These are phyloP conservation scores for Aspergillus neoniger DNA, from an alignment of 2,329 filamentous ascomycete genomes.

Conservation along the genomic window DNA sequence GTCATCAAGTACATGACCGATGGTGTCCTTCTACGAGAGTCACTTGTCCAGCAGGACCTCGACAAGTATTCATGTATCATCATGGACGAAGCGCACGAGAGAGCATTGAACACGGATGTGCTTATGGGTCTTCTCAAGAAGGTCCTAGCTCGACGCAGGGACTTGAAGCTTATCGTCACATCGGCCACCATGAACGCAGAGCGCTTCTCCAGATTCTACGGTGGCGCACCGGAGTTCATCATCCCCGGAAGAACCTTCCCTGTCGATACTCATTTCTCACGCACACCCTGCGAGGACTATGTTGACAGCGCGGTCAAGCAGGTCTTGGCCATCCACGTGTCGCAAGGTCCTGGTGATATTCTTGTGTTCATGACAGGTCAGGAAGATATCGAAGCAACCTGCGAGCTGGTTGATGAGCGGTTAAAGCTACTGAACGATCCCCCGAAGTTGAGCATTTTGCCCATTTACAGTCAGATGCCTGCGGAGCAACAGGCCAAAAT, in stretches of 20 bases:
- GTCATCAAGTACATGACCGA: conserved; percentile 99
- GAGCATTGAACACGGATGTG: conserved; percentile 94
- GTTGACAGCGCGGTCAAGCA: conserved; percentile 97
- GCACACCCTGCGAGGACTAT: conserved; percentile 94
- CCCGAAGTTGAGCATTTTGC: conserved; percentile 88
- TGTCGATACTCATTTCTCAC: conserved; percentile 93
- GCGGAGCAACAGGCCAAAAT: conserved; percentile 97
- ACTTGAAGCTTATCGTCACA: conserved; percentile 94
- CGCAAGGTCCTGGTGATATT: conserved; percentile 89
- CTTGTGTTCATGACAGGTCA: conserved; percentile 99
- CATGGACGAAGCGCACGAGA: conserved; percentile 98
- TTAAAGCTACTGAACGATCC: conserved; percentile 89
- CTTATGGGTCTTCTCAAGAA: conserved; percentile 98
- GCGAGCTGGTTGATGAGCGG: conserved; percentile 85
- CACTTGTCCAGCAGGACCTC: conserved; percentile 85
- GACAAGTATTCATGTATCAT: conserved; percentile 98
- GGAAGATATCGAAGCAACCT: conserved; percentile 97
- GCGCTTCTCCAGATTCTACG: conserved; percentile 92
- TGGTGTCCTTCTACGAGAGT: conserved; percentile 89
- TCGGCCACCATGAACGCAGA: conserved; percentile 99
- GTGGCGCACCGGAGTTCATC: conserved; percentile 91
- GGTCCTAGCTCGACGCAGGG: conserved; percentile 81
- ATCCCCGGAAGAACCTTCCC: conserved; percentile 97
- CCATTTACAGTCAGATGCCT: conserved; percentile 99
- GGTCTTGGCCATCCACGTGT: conserved; percentile 92